Evolutionary conservation across 2,329 filamentous ascomycete genomes (phyloP), one percentile per base, ranked within the genome.

Genomic region (Alternaria postmessia): DNA sequence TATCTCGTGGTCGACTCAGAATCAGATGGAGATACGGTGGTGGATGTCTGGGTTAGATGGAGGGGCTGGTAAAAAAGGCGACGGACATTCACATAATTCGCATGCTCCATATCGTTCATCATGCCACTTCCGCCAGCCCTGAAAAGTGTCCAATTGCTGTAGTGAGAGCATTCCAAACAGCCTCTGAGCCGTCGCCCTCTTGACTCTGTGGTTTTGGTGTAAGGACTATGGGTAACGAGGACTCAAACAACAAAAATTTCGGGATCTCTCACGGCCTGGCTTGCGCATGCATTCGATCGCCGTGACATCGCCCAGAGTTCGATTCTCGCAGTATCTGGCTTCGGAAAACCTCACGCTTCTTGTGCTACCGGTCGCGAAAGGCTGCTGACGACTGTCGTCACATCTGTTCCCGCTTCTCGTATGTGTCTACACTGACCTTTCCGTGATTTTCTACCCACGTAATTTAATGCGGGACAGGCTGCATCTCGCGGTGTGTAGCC

Each of bases 1-100:
- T 95, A 93, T 78, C 80, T 93, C 20, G 81, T 94, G 34, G 87
- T 94, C 2, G 91, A 94, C 76, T 87, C 86, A 28, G 81, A 84
- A 48, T 63, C 65, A 51, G 78, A 81, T 53, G 84, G 82, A 0
- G 80, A 81, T 22, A 84, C 86, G 68, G 83, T 92, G 61, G 82
- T 91, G 38, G 92, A 94, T 81, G 85, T 94, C 22, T 94, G 91
- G 91, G 81, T 85, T 16, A 81, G 90, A 63, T 90, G 88, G 84
- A 84, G 87, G 57, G 90, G 90, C 0, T 92, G 90, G 90, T 92
- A 62, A 57, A 28, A 22, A 36, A 36, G 7, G 11, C 6, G 20
- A 22, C 6, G 4, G 46, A 6, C 3, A 32, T 20, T 20, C 18
- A 20, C 3, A 20, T 11, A 41, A 22, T 38, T 7, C 18, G 7